phyloP scores from a whole-genome alignment of 2,329 filamentous ascomycete genomes.

The Microcyclospora tardicrescens region DNA sequence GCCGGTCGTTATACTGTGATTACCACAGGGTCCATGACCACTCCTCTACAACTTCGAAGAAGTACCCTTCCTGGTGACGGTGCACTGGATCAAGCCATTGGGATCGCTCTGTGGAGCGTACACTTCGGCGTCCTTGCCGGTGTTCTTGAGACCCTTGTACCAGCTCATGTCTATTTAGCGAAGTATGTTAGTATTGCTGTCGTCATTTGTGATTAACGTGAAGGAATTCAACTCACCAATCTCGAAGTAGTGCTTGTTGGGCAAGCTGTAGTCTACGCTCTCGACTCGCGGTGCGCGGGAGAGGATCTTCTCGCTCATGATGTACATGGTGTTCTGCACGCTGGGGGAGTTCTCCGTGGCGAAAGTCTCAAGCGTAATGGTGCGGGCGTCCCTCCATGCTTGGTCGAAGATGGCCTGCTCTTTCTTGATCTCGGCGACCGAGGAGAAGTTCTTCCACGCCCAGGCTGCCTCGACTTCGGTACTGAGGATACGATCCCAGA shows the following conservation, averaged over 20 bases:
- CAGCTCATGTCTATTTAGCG: conserved; percentile 64
- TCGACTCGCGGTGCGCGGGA: conserved; percentile 58
- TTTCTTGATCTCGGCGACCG: conserved; percentile 53
- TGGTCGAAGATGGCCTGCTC: conserved; percentile 57
- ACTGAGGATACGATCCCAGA: conserved; percentile 88
- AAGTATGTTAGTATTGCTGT: conserved; percentile 4
- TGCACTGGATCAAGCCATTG: conserved; percentile 92
- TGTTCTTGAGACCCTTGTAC: conserved; percentile 93
- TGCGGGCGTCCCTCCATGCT: conserved; percentile 64
- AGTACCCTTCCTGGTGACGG: conserved; percentile 50
- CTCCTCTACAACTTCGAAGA: conserved; percentile 12
- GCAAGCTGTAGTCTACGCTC: conserved; percentile 67
- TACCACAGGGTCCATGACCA: no score
- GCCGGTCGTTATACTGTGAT: no score
- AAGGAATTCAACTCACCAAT: conserved; percentile 50
- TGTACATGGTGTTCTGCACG: conserved; percentile 97
- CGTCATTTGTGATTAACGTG: not conserved
- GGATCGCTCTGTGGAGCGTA: conserved; percentile 86
- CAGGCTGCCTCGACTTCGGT: conserved; percentile 82
- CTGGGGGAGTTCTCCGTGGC: conserved; percentile 82
- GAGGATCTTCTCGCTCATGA: conserved; percentile 86
- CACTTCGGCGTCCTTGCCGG: conserved; percentile 86
- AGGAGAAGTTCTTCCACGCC: conserved; percentile 65
- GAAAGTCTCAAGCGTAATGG: conserved; percentile 83
- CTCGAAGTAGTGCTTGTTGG: conserved; percentile 99